These are phyloP conservation scores for Aspergillus quadrilineatus DNA, from an alignment of 2,329 filamentous ascomycete genomes.

Conservation along the genomic window DNA sequence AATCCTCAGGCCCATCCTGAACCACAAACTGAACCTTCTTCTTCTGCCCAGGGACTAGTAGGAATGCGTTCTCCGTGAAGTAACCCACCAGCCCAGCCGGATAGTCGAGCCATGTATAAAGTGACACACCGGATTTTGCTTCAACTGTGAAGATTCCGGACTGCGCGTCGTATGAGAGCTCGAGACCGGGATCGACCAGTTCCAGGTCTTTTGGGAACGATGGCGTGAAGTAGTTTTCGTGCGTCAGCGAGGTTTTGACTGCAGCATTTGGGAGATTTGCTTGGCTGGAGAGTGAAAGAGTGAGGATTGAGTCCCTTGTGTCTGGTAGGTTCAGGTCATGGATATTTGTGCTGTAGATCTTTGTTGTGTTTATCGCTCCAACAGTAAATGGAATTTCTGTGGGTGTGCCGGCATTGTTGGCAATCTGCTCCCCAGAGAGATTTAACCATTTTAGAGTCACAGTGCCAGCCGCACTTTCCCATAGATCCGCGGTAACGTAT, in stretches of 20 bases:
- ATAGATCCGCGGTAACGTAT: slow-evolving; percentile 60
- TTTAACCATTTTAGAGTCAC: slow-evolving; percentile 54
- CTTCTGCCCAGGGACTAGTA: slow-evolving; percentile 47
- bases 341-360: slow-evolving; percentile 43
- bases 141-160: slow-evolving; percentile 47
- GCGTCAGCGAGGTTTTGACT: slow-evolving; percentile 43
- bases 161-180: slow-evolving; percentile 34
- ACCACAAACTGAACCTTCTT: slow-evolving; percentile 49
- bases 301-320: slow-evolving; percentile 41
- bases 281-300: slow-evolving; percentile 46
- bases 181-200: slow-evolving; percentile 52
- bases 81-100: slow-evolving; percentile 50
- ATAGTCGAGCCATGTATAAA: slow-evolving; percentile 58
- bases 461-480: slow-evolving; percentile 49
- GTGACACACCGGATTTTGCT: slow-evolving; percentile 50
- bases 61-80: slow-evolving; percentile 57
- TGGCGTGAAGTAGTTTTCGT: slow-evolving; percentile 54
- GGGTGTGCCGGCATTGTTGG: slow-evolving; percentile 35
- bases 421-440: slow-evolving; percentile 48
- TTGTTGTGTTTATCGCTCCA: slow-evolving; percentile 54
- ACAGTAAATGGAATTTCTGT: slow-evolving; percentile 42
- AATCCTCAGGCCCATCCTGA: slow-evolving; percentile 46
- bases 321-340: slow-evolving; percentile 36
- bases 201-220: slow-evolving; percentile 46
- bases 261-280: slow-evolving; percentile 50